Percentiles rank a stretch among this genome's conserved stretches.
Evolutionary conservation across 148 eudicot genomes (phyloP).

Genomic region (Vaccinium corymbosum): DNA sequence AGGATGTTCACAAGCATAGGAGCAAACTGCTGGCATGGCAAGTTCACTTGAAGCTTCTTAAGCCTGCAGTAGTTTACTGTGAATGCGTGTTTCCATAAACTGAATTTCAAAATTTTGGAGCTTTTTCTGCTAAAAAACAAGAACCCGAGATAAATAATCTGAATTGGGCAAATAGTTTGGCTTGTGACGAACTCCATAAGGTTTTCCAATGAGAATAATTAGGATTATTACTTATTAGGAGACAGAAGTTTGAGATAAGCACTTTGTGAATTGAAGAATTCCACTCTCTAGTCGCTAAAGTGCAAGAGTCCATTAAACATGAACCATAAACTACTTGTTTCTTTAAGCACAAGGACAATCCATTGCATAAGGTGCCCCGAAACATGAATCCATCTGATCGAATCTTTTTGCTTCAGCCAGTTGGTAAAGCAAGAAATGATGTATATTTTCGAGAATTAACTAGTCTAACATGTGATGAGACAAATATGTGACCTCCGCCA

Average conservation of each 20-base stretch:
- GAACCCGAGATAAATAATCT: neutral
- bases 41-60: neutral
- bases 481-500: neutral
- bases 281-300: neutral
- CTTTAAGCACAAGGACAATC: neutral
- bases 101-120: neutral
- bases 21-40: neutral
- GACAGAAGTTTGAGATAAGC: neutral
- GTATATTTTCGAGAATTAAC: neutral
- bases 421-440: neutral
- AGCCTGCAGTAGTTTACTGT: neutral
- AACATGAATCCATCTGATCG: neutral
- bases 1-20: neutral
- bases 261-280: neutral
- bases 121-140: neutral
- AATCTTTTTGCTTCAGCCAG: neutral
- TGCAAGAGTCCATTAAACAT: neutral
- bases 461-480: neutral
- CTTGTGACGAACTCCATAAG: neutral
- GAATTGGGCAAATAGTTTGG: neutral
- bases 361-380: neutral
- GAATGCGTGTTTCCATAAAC: neutral
- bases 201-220: neutral
- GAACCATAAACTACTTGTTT: neutral
- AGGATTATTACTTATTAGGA: neutral